Evolutionary conservation across 1,284 basidiomycete genomes (phyloP).

Genomic region (Ceratobasidium sp.): DNA sequence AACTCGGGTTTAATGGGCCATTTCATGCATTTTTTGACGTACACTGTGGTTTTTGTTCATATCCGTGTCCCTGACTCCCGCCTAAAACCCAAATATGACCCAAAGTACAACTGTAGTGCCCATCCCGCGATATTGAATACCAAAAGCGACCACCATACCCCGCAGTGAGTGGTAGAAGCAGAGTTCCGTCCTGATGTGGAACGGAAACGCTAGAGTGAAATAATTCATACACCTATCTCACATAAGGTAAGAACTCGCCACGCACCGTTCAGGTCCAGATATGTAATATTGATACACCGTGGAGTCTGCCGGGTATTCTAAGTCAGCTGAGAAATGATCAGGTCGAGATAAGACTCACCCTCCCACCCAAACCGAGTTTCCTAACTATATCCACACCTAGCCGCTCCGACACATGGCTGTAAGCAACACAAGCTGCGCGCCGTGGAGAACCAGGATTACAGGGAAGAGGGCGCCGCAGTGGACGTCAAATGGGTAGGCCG

Average conservation of each 20-base stretch:
- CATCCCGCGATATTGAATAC: slow-evolving; percentile 89
- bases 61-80: too few relatives aligned
- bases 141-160: slow-evolving; percentile 84
- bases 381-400: slow-evolving; percentile 93
- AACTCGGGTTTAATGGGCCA: too few relatives aligned
- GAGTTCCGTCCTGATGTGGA: slow-evolving; percentile 89
- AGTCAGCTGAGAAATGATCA: neutral
- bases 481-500: slow-evolving; percentile 94
- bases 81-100: slow-evolving; percentile 60
- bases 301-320: slow-evolving; percentile 66
- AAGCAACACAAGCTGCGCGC: slow-evolving; percentile 84
- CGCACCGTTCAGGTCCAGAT: slow-evolving; percentile 85
- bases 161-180: slow-evolving; percentile 83
- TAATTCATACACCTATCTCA: slow-evolving; percentile 15
- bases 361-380: slow-evolving; percentile 89
- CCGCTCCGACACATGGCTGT: slow-evolving; percentile 83
- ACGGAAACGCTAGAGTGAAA: slow-evolving; percentile 76
- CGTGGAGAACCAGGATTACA: slow-evolving; percentile 85
- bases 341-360: slow-evolving; percentile 63
- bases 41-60: too few relatives aligned
- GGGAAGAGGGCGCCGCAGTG: slow-evolving; percentile 97
- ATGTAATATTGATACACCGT: slow-evolving; percentile 91
- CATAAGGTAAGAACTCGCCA: slow-evolving; percentile 32
- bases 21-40: too few relatives aligned
- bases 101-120: slow-evolving; percentile 82